Evolutionary conservation across 495 filamentous ascomycete species (phyloP), one percentile per base, ranked within the genome.

Genomic region (Lichina pygmaea): DNA sequence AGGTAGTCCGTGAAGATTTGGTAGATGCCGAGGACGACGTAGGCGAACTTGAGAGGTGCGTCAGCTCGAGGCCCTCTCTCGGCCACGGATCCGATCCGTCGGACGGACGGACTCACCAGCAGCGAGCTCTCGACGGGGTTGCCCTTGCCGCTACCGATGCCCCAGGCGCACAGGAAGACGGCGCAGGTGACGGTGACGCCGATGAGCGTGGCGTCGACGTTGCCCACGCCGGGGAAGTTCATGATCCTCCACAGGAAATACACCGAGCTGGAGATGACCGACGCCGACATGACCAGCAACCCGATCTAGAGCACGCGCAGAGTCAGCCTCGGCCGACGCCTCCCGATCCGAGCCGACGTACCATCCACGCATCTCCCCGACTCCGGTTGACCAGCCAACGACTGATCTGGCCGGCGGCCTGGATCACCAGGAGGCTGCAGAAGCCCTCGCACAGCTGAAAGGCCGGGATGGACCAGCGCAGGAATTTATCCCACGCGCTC

Each of bases 1-100:
- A 83, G 71, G 60, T 94, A 97, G 57, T 97, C 89, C 40, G 89
- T 97, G 61, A 97, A 97, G 54, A 94, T 94, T 59, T 97, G 89
- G 59, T 97, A 97, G 56, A 94, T 78, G 65, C 85, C 94, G 49
- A 97, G 75, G 10, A 92, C 86, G 46, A 93, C 73, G 59, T 97
- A 97, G 54, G 89, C 86, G 56, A 97, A 94, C 52, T 55, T 16
- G 7, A 41, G 36, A 31, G 34, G 47, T 48, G 38, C 33, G 45
- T 39, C 39, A 51, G 47, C 34, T 24, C 24, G 24, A 24, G 24
- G 24, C 24, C 4, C 2, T 4, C 24, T 24, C 24, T 24, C 24
- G 24, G 4, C 24, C 24, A 24, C 24, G 24, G 24, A n/a, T 24
- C 24, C 24, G 24, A 24, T 24, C 24, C 4, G 24, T 24, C 4